Evolutionary conservation across 805 yeast genomes (phyloP).

Genomic region (Candida broadrunensis): DNA sequence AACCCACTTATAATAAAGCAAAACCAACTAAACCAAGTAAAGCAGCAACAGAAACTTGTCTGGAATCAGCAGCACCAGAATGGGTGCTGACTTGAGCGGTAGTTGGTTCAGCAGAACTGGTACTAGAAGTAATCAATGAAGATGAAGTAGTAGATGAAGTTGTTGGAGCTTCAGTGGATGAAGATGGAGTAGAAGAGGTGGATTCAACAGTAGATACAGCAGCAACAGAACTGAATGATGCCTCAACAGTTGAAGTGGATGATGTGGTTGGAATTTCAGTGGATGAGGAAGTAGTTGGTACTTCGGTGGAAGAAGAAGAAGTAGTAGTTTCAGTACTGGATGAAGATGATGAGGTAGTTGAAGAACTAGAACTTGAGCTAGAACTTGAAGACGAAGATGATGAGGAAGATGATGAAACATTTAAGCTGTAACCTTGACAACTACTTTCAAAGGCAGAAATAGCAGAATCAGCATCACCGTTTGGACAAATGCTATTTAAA

Average conservation of each 20-base stretch:
- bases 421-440: conserved; percentile 45
- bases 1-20: conserved; percentile 24
- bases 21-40: conserved; percentile 40
- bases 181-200: conserved; percentile 5
- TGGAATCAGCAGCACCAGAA: conserved; percentile 23
- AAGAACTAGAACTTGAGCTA: conserved; percentile 24
- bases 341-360: conserved; percentile 31
- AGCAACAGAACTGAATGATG: conserved; percentile 8
- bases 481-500: conserved; percentile 67
- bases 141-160: background rate
- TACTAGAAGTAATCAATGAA: conserved; percentile 2
- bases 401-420: conserved; percentile 19
- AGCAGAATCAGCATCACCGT: conserved; percentile 58
- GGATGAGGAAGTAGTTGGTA: conserved; percentile 7
- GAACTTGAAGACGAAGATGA: conserved; percentile 20
- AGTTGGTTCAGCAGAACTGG: conserved; percentile 1
- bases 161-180: background rate
- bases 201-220: conserved; percentile 7
- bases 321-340: conserved; percentile 14
- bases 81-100: conserved; percentile 16
- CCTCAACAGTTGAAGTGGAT: conserved; percentile 1
- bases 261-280: conserved; percentile 4
- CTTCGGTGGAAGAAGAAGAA: background rate
- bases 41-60: conserved; percentile 22
- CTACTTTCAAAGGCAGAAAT: conserved; percentile 51